A percentile compares a stretch with the other conserved stretches of the same genome.
phyloP scores from a whole-genome alignment of 192 early-diverging fungal genomes.

The Dimargaris cristalligena region DNA sequence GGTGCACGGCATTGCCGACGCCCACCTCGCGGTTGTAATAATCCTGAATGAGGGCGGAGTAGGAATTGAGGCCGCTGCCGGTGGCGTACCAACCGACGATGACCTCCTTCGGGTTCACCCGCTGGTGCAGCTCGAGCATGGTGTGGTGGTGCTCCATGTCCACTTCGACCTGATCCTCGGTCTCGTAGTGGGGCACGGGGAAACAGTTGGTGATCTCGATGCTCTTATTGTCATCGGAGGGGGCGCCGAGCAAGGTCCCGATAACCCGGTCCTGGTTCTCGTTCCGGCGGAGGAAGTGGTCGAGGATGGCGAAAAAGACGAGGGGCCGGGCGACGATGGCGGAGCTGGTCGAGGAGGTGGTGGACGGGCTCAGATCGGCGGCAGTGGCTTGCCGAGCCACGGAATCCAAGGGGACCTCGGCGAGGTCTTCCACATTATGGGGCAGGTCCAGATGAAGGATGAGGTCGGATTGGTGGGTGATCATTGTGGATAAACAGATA shows the following conservation, averaged over 20 bases:
- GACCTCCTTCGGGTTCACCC: conserved; percentile 73
- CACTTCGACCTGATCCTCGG: conserved; percentile 58
- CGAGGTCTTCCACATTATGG: not conserved
- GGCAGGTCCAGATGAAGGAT: not conserved
- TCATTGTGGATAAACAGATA: not conserved
- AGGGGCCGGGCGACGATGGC: conserved; percentile 53
- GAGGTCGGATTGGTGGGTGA: conserved; percentile 1
- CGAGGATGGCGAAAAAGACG: conserved; percentile 80
- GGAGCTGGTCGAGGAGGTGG: conserved; percentile 17
- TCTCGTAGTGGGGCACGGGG: conserved; percentile 62
- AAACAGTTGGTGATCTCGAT: conserved; percentile 83
- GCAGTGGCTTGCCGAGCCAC: not conserved
- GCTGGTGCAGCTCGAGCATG: conserved; percentile 78
- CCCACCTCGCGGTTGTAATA: conserved; percentile 58
- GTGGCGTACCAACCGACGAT: conserved; percentile 92
- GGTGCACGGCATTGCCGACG: conserved; percentile 48
- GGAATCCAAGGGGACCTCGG: conserved; percentile 6
- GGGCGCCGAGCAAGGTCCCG: conserved; percentile 77
- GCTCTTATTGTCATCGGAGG: conserved; percentile 72
- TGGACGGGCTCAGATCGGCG: not conserved
- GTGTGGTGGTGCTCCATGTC: conserved; percentile 78
- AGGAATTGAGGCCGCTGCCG: conserved; percentile 39
- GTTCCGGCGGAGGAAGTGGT: conserved; percentile 77
- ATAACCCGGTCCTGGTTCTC: conserved; percentile 70
- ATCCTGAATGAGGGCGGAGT: conserved; percentile 59